Conservation (phyloP, 2,329 filamentous ascomycete genomes). For the Didymella pinodella region DNA sequence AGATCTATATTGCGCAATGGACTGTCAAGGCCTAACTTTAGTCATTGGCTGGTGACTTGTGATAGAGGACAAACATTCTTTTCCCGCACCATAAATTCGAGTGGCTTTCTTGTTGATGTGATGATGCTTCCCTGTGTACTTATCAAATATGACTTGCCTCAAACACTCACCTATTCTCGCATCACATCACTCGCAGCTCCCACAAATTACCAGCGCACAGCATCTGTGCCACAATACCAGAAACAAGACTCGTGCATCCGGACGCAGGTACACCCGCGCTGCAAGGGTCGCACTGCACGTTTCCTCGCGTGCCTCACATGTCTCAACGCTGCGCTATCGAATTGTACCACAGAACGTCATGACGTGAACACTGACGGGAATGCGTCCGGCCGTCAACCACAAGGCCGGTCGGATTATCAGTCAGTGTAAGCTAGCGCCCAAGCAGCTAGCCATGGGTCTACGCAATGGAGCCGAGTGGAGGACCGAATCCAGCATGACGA, state of each 20-base stretch:
- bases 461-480: neutral
- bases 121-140: neutral
- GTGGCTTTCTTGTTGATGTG: too few relatives aligned
- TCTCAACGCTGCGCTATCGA: slow-evolving; percentile 7
- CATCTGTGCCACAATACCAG: neutral
- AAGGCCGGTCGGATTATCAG: neutral
- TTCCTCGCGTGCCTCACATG: slow-evolving; percentile 10
- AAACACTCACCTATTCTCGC: too few relatives aligned
- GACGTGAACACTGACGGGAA: slow-evolving; percentile 7
- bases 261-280: slow-evolving; percentile 17
- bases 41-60: too few relatives aligned
- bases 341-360: slow-evolving; percentile 16
- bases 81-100: too few relatives aligned
- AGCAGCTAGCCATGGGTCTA: neutral
- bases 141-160: too few relatives aligned
- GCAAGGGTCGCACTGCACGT: slow-evolving; percentile 14
- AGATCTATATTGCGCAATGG: neutral
- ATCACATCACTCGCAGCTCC: neutral
- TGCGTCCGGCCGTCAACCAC: neutral
- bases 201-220: neutral
- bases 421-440: slow-evolving; percentile 5
- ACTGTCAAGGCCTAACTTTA: neutral
- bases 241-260: neutral
- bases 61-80: too few relatives aligned
- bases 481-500: slow-evolving; percentile 4